Evolutionary conservation across 2,329 filamentous ascomycete species (phyloP).

Genomic region (Colletotrichum limetticola): DNA sequence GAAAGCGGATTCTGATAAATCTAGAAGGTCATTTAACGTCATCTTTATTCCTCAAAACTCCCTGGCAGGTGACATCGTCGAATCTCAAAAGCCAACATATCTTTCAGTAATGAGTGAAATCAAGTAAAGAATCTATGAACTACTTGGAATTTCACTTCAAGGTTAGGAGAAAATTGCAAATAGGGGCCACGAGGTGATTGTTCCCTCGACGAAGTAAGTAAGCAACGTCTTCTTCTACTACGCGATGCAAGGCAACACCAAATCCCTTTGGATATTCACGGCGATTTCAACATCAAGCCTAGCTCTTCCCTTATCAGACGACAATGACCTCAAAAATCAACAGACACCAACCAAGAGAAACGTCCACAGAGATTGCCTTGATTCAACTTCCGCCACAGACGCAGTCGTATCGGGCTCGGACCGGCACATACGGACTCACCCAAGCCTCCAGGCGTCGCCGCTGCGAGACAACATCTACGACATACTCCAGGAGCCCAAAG

Average conservation of each 20-base stretch:
- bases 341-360: not conserved
- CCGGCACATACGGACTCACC: not conserved
- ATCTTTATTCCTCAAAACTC: not conserved
- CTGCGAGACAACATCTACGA: constrained; percentile 6
- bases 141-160: not conserved
- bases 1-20: not conserved
- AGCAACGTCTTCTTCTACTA: not conserved
- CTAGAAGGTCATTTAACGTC: not conserved
- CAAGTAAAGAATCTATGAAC: not conserved
- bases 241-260: not conserved
- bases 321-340: not conserved
- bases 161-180: not conserved
- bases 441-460: not conserved
- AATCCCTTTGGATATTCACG: not conserved
- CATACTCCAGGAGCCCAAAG: not conserved
- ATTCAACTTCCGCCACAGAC: not conserved
- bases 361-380: not conserved
- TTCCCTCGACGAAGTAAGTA: not conserved
- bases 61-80: not conserved
- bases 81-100: not conserved
- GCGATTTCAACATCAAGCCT: not conserved
- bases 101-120: not conserved
- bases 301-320: not conserved
- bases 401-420: not conserved
- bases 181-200: not conserved